Percentiles rank a stretch among this genome's conserved stretches.
phyloP scores from a whole-genome alignment of 768 basidiomycete species.

The Jaapia argillacea region DNA sequence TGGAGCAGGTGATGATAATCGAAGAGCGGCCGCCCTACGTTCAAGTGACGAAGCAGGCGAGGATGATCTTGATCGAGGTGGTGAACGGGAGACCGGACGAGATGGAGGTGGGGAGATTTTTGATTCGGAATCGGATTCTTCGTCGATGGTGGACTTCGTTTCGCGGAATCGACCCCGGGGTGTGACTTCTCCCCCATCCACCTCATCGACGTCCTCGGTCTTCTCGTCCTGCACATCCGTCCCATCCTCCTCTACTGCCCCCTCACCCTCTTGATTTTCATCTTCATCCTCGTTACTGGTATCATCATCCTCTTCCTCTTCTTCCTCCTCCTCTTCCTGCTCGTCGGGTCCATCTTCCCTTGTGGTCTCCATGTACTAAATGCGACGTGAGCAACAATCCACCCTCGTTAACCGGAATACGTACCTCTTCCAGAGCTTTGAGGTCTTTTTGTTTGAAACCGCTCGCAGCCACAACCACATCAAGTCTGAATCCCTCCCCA shows the following conservation, averaged over 20 bases:
- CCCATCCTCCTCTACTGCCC: conserved; percentile 21
- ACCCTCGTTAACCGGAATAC: conserved; percentile 17
- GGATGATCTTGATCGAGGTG: conserved; percentile 37
- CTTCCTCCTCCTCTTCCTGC: conserved; percentile 27
- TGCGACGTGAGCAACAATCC: conserved; percentile 10
- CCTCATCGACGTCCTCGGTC: conserved; percentile 11
- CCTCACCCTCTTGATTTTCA: conserved; percentile 14
- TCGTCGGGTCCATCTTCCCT: conserved; percentile 24
- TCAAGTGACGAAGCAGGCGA: conserved; percentile 22
- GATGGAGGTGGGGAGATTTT: conserved; percentile 11
- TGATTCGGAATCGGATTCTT: conserved; percentile 3
- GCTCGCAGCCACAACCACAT: conserved; percentile 90
- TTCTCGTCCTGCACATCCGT: conserved; percentile 20
- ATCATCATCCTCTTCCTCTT: conserved; percentile 27
- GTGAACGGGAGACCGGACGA: conserved; percentile 35
- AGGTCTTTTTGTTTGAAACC: conserved; percentile 84
- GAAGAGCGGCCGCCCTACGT: background rate
- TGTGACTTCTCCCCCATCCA: conserved; percentile 14
- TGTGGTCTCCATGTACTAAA: conserved; percentile 59
- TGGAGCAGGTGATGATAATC: background rate
- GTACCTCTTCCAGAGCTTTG: conserved; percentile 75
- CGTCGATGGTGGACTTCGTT: conserved; percentile 7
- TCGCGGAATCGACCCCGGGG: conserved; percentile 11
- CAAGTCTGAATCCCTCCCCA: conserved; percentile 58
- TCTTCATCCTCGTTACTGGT: conserved; percentile 23